Base-by-base conservation (phyloP, 768 basidiomycete genomes). In the Phaffia australis region DNA sequence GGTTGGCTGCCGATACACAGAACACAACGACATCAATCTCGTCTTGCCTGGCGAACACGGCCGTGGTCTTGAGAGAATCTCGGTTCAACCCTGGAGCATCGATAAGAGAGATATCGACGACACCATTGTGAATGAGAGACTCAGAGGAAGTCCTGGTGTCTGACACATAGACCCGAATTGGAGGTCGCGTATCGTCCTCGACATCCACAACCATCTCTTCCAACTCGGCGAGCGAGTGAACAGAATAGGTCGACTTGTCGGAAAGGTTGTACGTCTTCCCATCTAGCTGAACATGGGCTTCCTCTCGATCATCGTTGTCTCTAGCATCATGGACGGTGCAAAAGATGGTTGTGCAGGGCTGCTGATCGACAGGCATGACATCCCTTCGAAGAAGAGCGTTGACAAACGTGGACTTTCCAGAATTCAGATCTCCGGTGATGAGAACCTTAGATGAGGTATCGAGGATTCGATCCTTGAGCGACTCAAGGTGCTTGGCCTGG, bases 11-110 rank as follows among this genome's bases (percentile, higher is more conserved):
- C 0, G 89, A 91, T 59, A 95, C 92, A 71, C 97, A 92, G 75
- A 97, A 99, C 65, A 99, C 94, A 65, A 99, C 84, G 27, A 99
- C 94, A 75, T 99, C 95, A 55, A 99, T 98, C 78, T 97, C 93
- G 74, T 93, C 88, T 76, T 98, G 95, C 21, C 91, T 88, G 46
- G 93, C 84, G 71, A 99, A 98, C 60, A 95, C 80, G 8, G 90
- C 89, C 3, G 94, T 99, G 1, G 95, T 99, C 79, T 94, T 87
- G 73, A 92, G 73, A 68, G 85, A 89, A 77, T 99, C 95, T 56
- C 91, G 85, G 77, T 99, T 99, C 61, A 99, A 84, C 62, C 95
- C 95, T 2, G 95, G 95, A 0, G 93, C 94, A 71, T 99, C 95
- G 75, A 98, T 98, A 73, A 98, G 87, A 15, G 93, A 93, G 72